Conservation (phyloP, 2,329 filamentous ascomycete genomes). For the Hymenoscyphus occultus region DNA sequence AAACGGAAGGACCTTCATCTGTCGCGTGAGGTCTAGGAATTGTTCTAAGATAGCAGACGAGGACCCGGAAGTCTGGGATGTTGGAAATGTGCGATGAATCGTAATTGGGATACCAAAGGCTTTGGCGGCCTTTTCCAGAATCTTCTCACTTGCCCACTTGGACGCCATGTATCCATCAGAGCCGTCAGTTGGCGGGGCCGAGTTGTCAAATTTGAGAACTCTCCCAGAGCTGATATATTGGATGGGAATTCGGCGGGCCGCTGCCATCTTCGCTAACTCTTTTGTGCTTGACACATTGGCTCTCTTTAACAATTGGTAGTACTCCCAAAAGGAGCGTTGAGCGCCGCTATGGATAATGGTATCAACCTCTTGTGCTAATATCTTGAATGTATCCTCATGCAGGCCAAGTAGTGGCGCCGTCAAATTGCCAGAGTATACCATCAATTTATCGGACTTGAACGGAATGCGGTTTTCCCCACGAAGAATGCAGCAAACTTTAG, state of each 20-base stretch:
- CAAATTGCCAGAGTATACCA: constrained; percentile 40
- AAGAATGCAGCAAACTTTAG: constrained; percentile 43
- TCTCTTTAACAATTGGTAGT: constrained; percentile 36
- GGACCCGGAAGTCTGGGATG: not conserved
- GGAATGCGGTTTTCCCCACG: constrained; percentile 10
- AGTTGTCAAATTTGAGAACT: constrained; percentile 35
- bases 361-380: constrained; percentile 37
- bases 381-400: constrained; percentile 26
- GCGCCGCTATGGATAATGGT: constrained; percentile 53
- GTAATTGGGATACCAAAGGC: constrained; percentile 26
- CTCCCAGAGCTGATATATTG: constrained; percentile 39
- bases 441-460: constrained; percentile 23
- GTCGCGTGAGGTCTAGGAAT: constrained; percentile 1
- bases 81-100: constrained; percentile 31
- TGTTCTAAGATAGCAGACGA: not conserved
- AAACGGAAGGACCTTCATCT: not conserved
- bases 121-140: constrained; percentile 31
- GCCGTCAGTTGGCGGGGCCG: constrained; percentile 28
- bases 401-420: constrained; percentile 39
- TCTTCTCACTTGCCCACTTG: constrained; percentile 38
- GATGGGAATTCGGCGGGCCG: constrained; percentile 33
- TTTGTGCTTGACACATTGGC: constrained; percentile 39
- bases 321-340: constrained; percentile 38
- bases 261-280: constrained; percentile 35
- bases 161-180: constrained; percentile 37